These are phyloP conservation scores for Aspergillus ochraceoroseus DNA, from an alignment of 2,329 filamentous ascomycete species.

Conservation along the genomic window DNA sequence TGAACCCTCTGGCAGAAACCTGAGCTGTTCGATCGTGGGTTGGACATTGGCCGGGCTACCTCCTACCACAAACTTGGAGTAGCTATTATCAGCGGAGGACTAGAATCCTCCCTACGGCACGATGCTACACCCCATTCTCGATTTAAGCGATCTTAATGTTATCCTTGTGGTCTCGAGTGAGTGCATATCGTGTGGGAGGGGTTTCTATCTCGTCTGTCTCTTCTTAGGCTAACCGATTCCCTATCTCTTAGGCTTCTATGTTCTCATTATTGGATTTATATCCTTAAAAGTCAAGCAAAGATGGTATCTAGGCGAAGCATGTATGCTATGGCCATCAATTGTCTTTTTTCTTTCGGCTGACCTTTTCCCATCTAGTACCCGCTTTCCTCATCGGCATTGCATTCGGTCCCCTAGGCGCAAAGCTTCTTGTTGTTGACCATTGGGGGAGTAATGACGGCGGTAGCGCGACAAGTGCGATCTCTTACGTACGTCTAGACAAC, in stretches of 20 bases:
- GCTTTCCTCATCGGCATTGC: constrained; percentile 52
- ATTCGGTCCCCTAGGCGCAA: constrained; percentile 53
- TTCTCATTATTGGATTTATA: constrained; percentile 33
- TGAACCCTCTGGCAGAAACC: background rate
- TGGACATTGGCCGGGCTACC: background rate
- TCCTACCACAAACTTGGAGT: background rate
- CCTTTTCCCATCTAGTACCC: constrained; percentile 45
- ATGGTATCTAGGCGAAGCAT: constrained; percentile 42
- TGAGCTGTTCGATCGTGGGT: background rate
- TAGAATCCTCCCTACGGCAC: constrained; percentile 6
- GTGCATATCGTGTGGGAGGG: constrained; percentile 3
- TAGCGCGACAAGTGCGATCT: constrained; percentile 37
- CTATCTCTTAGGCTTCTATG: constrained; percentile 28
- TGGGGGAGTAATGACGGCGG: constrained; percentile 36
- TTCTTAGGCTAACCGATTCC: constrained; percentile 9
- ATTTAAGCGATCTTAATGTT: constrained; percentile 35
- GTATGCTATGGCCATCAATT: constrained; percentile 21
- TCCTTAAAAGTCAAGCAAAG: constrained; percentile 37
- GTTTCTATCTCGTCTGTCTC: background rate
- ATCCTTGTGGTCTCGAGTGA: constrained; percentile 33
- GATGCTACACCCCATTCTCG: constrained; percentile 37
- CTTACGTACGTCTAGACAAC: constrained; percentile 33
- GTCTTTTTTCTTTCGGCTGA: constrained; percentile 3
- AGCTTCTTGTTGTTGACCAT: constrained; percentile 46
- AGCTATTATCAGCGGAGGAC: background rate